Evolutionary conservation across 306 rosid genomes (phyloP).

Genomic region (Sindora glabra): DNA sequence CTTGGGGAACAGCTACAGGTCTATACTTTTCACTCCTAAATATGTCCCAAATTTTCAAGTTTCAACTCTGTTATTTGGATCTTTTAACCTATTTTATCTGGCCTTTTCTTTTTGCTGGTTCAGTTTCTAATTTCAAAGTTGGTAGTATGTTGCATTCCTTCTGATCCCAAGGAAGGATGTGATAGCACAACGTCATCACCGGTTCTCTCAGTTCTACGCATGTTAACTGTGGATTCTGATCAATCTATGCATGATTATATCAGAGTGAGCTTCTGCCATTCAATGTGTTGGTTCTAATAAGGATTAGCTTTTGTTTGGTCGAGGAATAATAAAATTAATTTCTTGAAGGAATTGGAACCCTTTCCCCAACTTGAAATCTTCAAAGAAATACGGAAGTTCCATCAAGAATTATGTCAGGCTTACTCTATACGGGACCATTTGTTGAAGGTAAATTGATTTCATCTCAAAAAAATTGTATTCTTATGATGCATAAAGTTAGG

Average conservation of each 20-base stretch:
- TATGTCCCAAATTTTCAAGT: not conserved
- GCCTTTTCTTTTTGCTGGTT: not conserved
- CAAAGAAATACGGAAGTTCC: slow-evolving; percentile 55
- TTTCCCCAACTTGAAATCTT: slow-evolving; percentile 69
- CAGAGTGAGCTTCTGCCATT: slow-evolving; percentile 47
- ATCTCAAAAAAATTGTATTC: slow-evolving; percentile 3
- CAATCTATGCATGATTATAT: slow-evolving; percentile 67
- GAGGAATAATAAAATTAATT: slow-evolving; percentile 7
- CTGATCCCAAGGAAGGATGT: slow-evolving; percentile 35
- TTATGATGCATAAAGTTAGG: not conserved
- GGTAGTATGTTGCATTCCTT: slow-evolving; percentile 69
- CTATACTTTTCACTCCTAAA: not conserved
- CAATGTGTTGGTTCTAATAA: slow-evolving; percentile 4
- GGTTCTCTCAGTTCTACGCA: slow-evolving; percentile 51
- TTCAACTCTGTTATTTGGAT: not conserved
- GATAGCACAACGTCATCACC: slow-evolving; percentile 36
- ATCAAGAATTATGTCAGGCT: slow-evolving; percentile 56
- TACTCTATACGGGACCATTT: slow-evolving; percentile 71
- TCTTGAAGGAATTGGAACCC: slow-evolving; percentile 73
- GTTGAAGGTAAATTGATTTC: slow-evolving; percentile 42
- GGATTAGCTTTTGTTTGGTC: slow-evolving; percentile 10
- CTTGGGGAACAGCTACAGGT: slow-evolving; percentile 94
- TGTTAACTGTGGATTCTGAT: slow-evolving; percentile 67
- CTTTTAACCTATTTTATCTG: slow-evolving; percentile 9
- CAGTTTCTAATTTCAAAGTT: slow-evolving; percentile 87